Conservation (phyloP, 2,329 filamentous ascomycete species). For the Nigrospora osmanthi region DNA sequence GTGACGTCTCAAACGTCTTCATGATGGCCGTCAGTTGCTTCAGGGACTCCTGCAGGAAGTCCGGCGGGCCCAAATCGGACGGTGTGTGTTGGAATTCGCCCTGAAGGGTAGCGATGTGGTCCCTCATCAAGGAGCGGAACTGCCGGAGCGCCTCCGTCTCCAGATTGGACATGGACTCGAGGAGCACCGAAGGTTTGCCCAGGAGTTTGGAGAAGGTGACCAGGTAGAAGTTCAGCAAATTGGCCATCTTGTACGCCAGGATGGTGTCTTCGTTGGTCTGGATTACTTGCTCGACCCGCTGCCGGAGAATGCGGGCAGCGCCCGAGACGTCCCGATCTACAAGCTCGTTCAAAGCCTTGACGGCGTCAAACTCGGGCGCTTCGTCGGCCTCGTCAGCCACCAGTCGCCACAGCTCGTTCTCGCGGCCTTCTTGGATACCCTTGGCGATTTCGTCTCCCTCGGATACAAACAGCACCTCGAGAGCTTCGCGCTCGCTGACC, state of each 20-base stretch:
- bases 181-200: conserved; percentile 58
- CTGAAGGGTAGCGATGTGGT: conserved; percentile 70
- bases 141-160: conserved; percentile 73
- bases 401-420: conserved; percentile 77
- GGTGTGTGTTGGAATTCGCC: conserved; percentile 63
- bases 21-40: conserved; percentile 72
- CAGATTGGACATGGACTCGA: conserved; percentile 60
- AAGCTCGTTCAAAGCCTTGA: conserved; percentile 74
- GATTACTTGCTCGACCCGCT: conserved; percentile 84
- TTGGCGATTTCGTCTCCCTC: conserved; percentile 84
- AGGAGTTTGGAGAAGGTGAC: conserved; percentile 77
- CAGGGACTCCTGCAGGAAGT: conserved; percentile 74
- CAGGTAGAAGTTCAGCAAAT: conserved; percentile 82
- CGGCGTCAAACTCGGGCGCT: conserved; percentile 61
- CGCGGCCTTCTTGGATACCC: conserved; percentile 70
- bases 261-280: conserved; percentile 89
- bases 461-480: conserved; percentile 85
- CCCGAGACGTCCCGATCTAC: conserved; percentile 80
- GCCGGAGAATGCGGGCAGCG: conserved; percentile 75
- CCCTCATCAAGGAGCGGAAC: conserved; percentile 73
- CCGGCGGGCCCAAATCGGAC: conserved; percentile 66
- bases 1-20: conserved; percentile 78
- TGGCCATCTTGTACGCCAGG: conserved; percentile 81
- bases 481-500: conserved; percentile 85
- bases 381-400: conserved; percentile 47